Percentiles rank a stretch among this genome's conserved stretches.
Conservation (phyloP, 768 basidiomycete genomes). For the Auricularia heimuer region DNA sequence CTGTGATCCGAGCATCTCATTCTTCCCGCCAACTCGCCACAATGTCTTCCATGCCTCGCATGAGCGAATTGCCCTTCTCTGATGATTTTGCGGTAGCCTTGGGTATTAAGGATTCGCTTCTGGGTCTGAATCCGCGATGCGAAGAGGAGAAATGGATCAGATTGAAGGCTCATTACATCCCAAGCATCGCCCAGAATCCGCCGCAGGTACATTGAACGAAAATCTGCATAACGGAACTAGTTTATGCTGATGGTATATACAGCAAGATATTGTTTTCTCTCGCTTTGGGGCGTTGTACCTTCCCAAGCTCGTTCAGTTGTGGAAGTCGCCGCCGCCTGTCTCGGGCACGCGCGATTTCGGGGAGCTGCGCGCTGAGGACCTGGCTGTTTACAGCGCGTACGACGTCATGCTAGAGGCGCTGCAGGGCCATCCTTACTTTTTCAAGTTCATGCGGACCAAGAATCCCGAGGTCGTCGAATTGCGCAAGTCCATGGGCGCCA, state of each 20-base stretch:
- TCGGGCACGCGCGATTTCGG: neutral
- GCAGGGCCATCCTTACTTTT: neutral
- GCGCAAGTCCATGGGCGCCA: neutral
- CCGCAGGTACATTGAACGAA: neutral
- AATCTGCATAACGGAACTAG: neutral
- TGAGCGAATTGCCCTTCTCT: neutral
- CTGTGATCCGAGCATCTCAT: too few relatives aligned
- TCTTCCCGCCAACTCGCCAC: too few relatives aligned
- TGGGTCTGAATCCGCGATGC: neutral
- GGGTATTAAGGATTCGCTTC: neutral
- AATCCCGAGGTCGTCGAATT: neutral
- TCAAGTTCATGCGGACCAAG: neutral
- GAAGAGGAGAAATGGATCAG: neutral
- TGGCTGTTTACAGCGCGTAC: neutral
- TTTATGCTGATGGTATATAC: neutral
- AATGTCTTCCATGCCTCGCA: too few relatives aligned
- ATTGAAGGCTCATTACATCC: neutral
- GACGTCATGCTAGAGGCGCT: neutral
- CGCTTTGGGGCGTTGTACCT: neutral
- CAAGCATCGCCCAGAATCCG: neutral
- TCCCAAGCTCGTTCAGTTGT: neutral
- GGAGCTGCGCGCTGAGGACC: neutral
- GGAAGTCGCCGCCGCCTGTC: neutral
- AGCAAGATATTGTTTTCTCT: neutral
- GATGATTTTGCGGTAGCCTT: neutral